Conservation (phyloP, 176 grass and related monocot genomes). For the Zoysia pacifica region DNA sequence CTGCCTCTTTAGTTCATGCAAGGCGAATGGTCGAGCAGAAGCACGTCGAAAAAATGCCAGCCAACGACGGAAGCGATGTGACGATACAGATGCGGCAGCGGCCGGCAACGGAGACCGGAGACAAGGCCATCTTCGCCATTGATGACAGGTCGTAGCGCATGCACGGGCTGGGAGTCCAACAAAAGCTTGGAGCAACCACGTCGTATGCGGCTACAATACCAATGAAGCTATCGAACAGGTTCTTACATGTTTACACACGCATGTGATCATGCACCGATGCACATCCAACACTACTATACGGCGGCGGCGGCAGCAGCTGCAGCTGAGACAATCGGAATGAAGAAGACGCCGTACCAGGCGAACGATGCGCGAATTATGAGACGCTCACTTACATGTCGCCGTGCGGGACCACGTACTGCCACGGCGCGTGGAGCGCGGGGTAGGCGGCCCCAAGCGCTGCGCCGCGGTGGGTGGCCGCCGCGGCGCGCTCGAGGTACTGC, state of each 20-base stretch:
- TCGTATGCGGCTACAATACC: slow-evolving; percentile 35
- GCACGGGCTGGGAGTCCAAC: slow-evolving; percentile 50
- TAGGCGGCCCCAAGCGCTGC: slow-evolving; percentile 35
- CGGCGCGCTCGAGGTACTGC: slow-evolving; percentile 75
- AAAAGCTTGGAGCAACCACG: slow-evolving; percentile 59
- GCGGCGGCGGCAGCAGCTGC: not conserved
- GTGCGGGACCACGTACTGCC: slow-evolving; percentile 25
- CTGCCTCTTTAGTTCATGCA: not conserved
- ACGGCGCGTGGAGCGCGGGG: slow-evolving; percentile 31
- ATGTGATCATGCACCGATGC: slow-evolving; percentile 33
- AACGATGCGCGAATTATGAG: not conserved
- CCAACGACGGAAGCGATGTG: not conserved
- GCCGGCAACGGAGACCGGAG: not conserved
- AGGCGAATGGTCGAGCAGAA: not conserved
- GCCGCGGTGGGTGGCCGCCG: slow-evolving; percentile 32
- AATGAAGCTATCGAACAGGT: slow-evolving; percentile 19
- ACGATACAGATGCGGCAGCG: not conserved
- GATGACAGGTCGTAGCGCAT: slow-evolving; percentile 37
- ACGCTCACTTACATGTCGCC: slow-evolving; percentile 7
- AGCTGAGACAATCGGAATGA: not conserved
- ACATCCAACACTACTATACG: not conserved
- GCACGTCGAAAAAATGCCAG: slow-evolving; percentile 1
- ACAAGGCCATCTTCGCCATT: slow-evolving; percentile 31
- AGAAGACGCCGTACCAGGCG: not conserved
- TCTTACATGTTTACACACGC: slow-evolving; percentile 46